phyloP scores from a whole-genome alignment of 495 filamentous ascomycete genomes.

The Xylaria grammica region DNA sequence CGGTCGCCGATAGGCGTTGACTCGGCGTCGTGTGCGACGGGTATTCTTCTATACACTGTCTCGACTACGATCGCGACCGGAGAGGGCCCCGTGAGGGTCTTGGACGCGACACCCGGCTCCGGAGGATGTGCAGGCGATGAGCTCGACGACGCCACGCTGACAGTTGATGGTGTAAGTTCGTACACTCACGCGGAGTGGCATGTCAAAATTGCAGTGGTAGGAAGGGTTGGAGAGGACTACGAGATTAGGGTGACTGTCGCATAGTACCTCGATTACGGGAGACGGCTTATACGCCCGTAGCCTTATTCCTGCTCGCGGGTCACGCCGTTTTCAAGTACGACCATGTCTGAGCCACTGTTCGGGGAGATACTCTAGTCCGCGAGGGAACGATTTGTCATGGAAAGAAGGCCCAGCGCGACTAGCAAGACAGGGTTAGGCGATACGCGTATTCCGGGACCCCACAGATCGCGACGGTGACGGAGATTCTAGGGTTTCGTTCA shows the following conservation, averaged over 20 bases:
- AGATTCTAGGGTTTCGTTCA: no score
- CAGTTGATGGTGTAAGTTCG: constrained; percentile 12
- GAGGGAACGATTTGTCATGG: no score
- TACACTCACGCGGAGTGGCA: constrained; percentile 16
- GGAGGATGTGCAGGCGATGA: constrained; percentile 24
- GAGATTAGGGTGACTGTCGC: constrained; percentile 14
- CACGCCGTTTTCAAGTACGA: no score
- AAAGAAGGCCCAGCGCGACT: no score
- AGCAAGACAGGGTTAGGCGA: no score
- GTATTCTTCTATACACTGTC: constrained; percentile 28
- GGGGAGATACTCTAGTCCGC: no score
- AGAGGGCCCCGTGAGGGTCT: constrained; percentile 20
- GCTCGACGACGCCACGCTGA: constrained; percentile 24
- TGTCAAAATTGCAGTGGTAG: constrained; percentile 18
- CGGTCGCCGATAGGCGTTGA: constrained; percentile 22
- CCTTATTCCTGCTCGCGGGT: no score
- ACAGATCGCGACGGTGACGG: no score
- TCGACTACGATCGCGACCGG: constrained; percentile 23
- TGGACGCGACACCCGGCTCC: constrained; percentile 24
- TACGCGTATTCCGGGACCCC: no score
- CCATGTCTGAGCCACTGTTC: no score
- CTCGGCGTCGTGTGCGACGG: constrained; percentile 17
- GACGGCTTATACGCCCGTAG: no score
- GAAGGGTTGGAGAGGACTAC: constrained; percentile 10
- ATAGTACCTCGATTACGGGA: no score